phyloP scores from a whole-genome alignment of 495 filamentous ascomycete genomes.

The Cercophora sp. region DNA sequence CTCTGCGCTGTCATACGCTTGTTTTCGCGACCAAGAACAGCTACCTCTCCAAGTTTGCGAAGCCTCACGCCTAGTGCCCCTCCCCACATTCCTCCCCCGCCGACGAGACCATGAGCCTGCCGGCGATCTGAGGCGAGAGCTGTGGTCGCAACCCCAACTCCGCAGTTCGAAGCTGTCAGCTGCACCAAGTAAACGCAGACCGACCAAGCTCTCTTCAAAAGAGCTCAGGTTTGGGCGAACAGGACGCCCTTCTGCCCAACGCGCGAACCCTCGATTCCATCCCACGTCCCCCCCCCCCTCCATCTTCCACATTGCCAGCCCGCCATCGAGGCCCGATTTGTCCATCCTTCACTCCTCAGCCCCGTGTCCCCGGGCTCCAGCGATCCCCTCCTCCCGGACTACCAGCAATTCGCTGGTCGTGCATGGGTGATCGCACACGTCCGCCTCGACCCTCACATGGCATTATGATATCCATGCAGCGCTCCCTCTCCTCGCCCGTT shows the following conservation, averaged over 20 bases:
- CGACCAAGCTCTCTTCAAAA: background rate
- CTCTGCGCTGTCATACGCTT: constrained; percentile 7
- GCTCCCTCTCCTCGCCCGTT: constrained; percentile 50
- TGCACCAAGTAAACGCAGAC: background rate
- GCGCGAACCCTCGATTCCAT: background rate
- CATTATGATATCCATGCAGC: constrained; percentile 55
- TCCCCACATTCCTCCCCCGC: background rate
- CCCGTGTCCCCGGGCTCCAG: background rate
- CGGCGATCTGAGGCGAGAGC: constrained; percentile 9
- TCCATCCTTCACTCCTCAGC: constrained; percentile 1
- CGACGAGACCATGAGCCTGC: constrained; percentile 12
- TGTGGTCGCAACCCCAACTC: constrained; percentile 1
- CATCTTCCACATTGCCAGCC: background rate
- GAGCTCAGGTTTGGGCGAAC: constrained; percentile 1
- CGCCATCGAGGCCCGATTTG: background rate
- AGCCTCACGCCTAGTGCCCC: background rate
- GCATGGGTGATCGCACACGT: constrained; percentile 28
- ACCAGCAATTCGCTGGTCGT: constrained; percentile 19
- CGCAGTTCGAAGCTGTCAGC: constrained; percentile 12
- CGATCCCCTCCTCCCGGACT: constrained; percentile 11
- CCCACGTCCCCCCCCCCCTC: background rate
- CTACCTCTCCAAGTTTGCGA: constrained; percentile 2
- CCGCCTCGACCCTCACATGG: constrained; percentile 31
- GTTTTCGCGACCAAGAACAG: constrained; percentile 1
- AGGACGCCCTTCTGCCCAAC: constrained; percentile 4